Conservation (phyloP, 176 grass and related monocot species). For the Leersia perrieri region DNA sequence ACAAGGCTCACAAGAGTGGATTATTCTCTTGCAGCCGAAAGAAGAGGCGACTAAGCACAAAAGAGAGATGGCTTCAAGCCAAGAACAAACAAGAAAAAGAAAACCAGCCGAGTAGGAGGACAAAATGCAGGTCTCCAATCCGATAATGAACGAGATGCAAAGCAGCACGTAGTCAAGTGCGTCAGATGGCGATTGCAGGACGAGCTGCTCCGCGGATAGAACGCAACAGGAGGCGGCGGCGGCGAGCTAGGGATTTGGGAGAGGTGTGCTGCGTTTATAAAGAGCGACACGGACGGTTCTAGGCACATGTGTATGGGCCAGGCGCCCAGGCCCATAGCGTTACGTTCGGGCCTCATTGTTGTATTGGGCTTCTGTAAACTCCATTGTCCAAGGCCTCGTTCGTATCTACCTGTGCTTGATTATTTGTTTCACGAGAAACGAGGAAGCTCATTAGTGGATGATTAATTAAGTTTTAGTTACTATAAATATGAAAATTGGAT, state of each 20-base stretch:
- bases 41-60: slow-evolving; percentile 32
- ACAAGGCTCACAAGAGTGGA: slow-evolving; percentile 54
- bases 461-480: too few relatives aligned
- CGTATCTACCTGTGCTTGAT: too few relatives aligned
- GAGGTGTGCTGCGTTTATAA: slow-evolving; percentile 25
- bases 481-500: too few relatives aligned
- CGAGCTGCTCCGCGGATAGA: neutral
- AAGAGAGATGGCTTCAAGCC: neutral
- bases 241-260: neutral
- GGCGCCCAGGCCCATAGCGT: neutral
- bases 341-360: neutral
- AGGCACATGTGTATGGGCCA: neutral
- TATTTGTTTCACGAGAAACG: too few relatives aligned
- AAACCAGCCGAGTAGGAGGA: neutral
- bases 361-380: neutral
- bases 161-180: neutral
- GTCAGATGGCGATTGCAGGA: too few relatives aligned
- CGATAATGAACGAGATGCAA: neutral
- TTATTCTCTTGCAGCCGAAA: slow-evolving; percentile 54
- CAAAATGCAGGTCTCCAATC: too few relatives aligned
- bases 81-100: neutral
- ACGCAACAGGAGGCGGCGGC: neutral
- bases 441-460: too few relatives aligned
- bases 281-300: neutral
- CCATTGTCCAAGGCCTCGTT: too few relatives aligned